Conservation (phyloP, 805 yeast species). For the Komagataella populi region DNA sequence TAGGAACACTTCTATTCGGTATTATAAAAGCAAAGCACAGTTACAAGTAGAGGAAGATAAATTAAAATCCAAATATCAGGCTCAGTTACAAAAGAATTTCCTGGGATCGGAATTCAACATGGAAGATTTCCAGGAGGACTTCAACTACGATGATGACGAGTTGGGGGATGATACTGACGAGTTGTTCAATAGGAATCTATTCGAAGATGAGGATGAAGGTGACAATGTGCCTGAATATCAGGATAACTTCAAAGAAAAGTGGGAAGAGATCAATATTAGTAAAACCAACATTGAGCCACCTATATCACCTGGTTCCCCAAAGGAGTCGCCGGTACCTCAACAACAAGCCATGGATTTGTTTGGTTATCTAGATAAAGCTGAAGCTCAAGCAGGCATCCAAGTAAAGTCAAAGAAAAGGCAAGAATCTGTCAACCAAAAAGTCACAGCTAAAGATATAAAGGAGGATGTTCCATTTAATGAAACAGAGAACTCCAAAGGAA, state of each 20-base stretch:
- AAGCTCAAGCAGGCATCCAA: background rate
- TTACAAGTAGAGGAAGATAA: conserved; percentile 12
- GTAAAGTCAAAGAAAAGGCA: background rate
- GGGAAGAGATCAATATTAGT: background rate
- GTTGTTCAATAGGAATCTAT: conserved; percentile 21
- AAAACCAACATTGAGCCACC: background rate
- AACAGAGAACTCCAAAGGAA: background rate
- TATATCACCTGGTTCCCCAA: background rate
- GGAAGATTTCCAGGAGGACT: conserved; percentile 16
- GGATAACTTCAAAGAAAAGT: conserved; percentile 2
- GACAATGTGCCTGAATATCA: conserved; percentile 3
- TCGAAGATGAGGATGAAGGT: conserved; percentile 13
- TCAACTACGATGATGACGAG: conserved; percentile 17
- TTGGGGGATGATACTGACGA: conserved; percentile 23
- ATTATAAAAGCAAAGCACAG: conserved; percentile 20
- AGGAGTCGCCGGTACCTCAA: background rate
- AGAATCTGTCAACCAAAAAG: background rate
- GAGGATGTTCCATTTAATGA: background rate
- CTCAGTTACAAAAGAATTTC: conserved; percentile 13
- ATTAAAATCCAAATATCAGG: conserved; percentile 6
- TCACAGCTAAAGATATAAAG: background rate
- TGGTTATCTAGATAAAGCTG: conserved; percentile 1
- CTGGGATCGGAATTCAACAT: conserved; percentile 9
- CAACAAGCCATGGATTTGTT: background rate
- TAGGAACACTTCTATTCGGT: conserved; percentile 21